These are phyloP conservation scores for Globisporangium cederbergense DNA, from an alignment of 352 stramenopile genomes.

Conservation along the genomic window DNA sequence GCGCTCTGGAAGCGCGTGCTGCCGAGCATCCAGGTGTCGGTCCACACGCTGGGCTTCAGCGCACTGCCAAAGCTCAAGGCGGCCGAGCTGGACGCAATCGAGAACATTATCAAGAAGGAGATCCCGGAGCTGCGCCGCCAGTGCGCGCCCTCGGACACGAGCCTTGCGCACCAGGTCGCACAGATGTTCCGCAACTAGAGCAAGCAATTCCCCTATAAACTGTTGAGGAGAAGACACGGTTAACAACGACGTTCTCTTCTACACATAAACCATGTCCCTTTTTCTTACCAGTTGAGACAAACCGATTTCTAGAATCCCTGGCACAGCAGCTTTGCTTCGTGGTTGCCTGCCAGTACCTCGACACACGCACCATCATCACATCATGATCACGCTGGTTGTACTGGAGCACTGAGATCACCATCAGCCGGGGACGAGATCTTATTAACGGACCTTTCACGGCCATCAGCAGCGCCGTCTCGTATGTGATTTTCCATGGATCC, in stretches of 20 bases:
- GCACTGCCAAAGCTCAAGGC: constrained; percentile 85
- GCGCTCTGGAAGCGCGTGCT: constrained; percentile 92
- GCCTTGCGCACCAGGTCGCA: constrained; percentile 81
- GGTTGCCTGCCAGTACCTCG: background rate
- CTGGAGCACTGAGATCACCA: background rate
- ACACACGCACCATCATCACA: background rate
- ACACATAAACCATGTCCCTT: background rate
- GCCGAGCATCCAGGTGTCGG: constrained; percentile 74
- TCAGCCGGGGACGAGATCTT: background rate
- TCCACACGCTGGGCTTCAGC: constrained; percentile 83
- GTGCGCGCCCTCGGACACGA: constrained; percentile 74
- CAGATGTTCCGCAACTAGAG: constrained; percentile 73
- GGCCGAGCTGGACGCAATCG: constrained; percentile 79
- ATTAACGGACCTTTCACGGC: background rate
- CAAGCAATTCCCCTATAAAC: background rate
- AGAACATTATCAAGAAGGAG: constrained; percentile 87
- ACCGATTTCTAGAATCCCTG: background rate
- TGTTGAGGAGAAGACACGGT: too few species aligned
- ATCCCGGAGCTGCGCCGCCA: constrained; percentile 88
- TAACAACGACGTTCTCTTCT: background rate
- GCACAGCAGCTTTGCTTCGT: too few species aligned
- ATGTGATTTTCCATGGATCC: constrained; percentile 1
- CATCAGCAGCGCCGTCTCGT: background rate
- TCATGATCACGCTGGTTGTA: background rate
- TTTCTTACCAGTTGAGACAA: background rate